Evolutionary conservation across 1,284 basidiomycete species (phyloP).

Genomic region (Athelia sp.): DNA sequence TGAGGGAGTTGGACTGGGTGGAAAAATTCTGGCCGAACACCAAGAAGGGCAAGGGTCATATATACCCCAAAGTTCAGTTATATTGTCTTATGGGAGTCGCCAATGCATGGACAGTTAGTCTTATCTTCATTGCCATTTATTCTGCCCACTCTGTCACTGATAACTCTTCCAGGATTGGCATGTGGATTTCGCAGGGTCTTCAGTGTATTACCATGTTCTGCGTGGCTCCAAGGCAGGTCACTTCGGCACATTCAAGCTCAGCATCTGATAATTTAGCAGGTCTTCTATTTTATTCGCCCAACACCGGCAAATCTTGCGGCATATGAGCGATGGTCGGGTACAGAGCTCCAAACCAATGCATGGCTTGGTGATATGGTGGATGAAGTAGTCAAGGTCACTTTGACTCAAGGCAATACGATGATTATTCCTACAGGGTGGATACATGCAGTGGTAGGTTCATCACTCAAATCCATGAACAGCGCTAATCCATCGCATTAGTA

Average conservation of each 20-base stretch:
- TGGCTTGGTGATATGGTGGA: constrained; percentile 94
- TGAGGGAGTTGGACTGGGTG: constrained; percentile 94
- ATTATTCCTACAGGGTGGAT: constrained; percentile 97
- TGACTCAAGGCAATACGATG: constrained; percentile 89
- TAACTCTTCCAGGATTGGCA: constrained; percentile 85
- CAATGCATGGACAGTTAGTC: constrained; percentile 82
- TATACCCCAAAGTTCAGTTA: constrained; percentile 91
- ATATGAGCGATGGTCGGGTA: constrained; percentile 87
- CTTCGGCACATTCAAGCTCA: constrained; percentile 9
- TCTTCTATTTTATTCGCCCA: constrained; percentile 94
- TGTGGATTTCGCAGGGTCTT: constrained; percentile 92
- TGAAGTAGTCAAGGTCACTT: constrained; percentile 80
- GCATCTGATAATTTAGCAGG: constrained; percentile 35
- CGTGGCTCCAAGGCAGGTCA: constrained; percentile 67
- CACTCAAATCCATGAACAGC: neutral
- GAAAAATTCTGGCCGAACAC: constrained; percentile 89
- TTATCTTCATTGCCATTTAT: neutral
- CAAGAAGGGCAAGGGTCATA: constrained; percentile 65
- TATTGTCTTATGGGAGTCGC: constrained; percentile 93
- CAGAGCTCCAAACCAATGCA: constrained; percentile 78
- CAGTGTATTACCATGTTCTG: constrained; percentile 91
- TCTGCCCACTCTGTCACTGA: constrained; percentile 5
- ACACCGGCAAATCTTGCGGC: constrained; percentile 86
- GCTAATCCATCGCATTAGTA: neutral
- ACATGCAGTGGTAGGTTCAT: constrained; percentile 83